phyloP scores from a whole-genome alignment of 2,329 filamentous ascomycete species.

The Fusarium buxicola region DNA sequence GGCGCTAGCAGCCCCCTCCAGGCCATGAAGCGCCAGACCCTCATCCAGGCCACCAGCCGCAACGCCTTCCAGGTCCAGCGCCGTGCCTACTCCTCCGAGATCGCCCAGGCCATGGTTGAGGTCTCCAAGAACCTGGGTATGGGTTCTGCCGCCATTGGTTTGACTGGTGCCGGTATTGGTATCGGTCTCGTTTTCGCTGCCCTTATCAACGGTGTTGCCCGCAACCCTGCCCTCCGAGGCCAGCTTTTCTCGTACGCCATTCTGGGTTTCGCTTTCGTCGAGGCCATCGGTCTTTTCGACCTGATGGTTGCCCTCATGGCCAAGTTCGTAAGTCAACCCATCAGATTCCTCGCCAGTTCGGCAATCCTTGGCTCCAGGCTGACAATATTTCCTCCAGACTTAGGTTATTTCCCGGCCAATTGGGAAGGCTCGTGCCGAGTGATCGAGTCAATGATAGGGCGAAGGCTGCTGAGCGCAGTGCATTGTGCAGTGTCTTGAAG shows the following conservation, averaged over 20 bases:
- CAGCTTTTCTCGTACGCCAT: conserved; percentile 97
- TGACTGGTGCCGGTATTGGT: conserved; percentile 93
- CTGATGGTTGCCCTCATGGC: conserved; percentile 94
- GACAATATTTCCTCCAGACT: conserved; percentile 46
- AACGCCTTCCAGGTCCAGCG: conserved; percentile 73
- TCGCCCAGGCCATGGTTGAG: conserved; percentile 88
- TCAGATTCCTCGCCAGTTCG: background rate
- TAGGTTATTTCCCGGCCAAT: conserved; percentile 51
- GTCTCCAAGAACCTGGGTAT: conserved; percentile 92
- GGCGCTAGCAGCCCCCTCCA: conserved; percentile 73
- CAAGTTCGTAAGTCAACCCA: conserved; percentile 78
- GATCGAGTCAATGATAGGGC: conserved; percentile 51
- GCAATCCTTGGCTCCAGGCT: conserved; percentile 10
- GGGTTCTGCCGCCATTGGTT: conserved; percentile 90
- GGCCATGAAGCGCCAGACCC: conserved; percentile 79
- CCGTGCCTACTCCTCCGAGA: conserved; percentile 88
- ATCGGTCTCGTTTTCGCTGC: conserved; percentile 95
- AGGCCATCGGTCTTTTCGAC: conserved; percentile 90
- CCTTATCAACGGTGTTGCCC: conserved; percentile 88
- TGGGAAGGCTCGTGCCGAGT: conserved; percentile 52
- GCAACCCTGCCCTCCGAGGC: conserved; percentile 93
- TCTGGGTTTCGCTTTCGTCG: conserved; percentile 95
- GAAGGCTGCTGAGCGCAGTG: conserved; percentile 45
- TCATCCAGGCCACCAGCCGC: conserved; percentile 74
- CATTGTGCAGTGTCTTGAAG: conserved; percentile 45